Evolutionary conservation across 495 filamentous ascomycete genomes (phyloP).

Genomic region (Thozetella sp.): DNA sequence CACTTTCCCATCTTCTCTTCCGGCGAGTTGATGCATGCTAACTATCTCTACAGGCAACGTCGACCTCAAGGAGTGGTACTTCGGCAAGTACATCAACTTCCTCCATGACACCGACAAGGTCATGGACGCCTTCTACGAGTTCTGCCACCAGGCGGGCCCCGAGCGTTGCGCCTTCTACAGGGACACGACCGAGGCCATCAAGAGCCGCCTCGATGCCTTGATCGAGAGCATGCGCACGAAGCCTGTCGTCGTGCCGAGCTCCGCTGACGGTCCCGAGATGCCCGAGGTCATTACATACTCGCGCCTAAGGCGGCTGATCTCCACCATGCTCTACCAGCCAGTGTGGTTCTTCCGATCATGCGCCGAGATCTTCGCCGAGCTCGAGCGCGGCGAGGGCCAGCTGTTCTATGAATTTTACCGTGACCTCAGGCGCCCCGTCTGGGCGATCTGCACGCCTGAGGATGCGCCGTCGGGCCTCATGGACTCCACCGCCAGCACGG

Average conservation of each 20-base stretch:
- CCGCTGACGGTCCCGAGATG: slow-evolving; percentile 23
- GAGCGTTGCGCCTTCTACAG: slow-evolving; percentile 46
- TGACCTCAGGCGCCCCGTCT: slow-evolving; percentile 26
- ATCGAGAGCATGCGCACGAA: slow-evolving; percentile 41
- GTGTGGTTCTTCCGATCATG: slow-evolving; percentile 57
- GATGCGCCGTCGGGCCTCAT: slow-evolving; percentile 23
- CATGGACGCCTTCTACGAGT: slow-evolving; percentile 53
- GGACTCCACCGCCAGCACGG: slow-evolving; percentile 40
- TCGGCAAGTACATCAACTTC: slow-evolving; percentile 46
- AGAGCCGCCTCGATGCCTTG: slow-evolving; percentile 37
- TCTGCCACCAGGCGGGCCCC: slow-evolving; percentile 53
- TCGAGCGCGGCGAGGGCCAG: slow-evolving; percentile 55
- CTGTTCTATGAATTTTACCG: slow-evolving; percentile 49
- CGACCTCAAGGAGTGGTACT: slow-evolving; percentile 49
- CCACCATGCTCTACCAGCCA: slow-evolving; percentile 59
- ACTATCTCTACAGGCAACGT: slow-evolving; percentile 32
- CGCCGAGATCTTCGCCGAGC: slow-evolving; percentile 52
- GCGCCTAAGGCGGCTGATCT: slow-evolving; percentile 41
- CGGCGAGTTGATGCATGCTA: slow-evolving; percentile 12
- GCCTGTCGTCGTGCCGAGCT: slow-evolving; percentile 47
- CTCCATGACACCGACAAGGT: slow-evolving; percentile 54
- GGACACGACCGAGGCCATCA: slow-evolving; percentile 38
- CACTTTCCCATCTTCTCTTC: not conserved
- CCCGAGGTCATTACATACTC: slow-evolving; percentile 44
- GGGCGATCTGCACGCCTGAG: slow-evolving; percentile 38